Evolutionary conservation across 2,329 filamentous ascomycete species (phyloP).

Genomic region (Xylaria polymorpha): DNA sequence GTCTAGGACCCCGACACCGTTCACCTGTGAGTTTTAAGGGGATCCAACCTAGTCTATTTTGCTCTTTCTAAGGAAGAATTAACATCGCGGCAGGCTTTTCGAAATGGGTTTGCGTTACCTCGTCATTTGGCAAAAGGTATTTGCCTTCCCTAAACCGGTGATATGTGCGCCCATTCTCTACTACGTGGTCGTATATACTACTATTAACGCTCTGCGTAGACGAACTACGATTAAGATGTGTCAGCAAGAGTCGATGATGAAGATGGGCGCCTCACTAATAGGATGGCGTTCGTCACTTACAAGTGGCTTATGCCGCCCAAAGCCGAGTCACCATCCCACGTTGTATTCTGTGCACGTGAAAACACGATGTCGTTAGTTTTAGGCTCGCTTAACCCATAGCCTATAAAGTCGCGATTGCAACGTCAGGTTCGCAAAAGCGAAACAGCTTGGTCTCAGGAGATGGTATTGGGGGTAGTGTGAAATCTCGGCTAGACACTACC

Average conservation of each 20-base stretch:
- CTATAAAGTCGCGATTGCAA: not conserved
- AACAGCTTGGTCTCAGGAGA: not conserved
- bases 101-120: constrained; percentile 29
- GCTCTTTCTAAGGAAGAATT: constrained; percentile 36
- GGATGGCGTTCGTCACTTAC: constrained; percentile 32
- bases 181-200: constrained; percentile 43
- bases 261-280: not conserved
- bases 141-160: constrained; percentile 46
- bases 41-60: constrained; percentile 41
- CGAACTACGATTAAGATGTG: constrained; percentile 31
- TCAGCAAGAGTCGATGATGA: constrained; percentile 11
- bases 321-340: constrained; percentile 43
- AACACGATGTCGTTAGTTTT: constrained; percentile 9
- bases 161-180: constrained; percentile 46
- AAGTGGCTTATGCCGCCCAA: constrained; percentile 42
- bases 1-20: not conserved
- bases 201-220: constrained; percentile 41
- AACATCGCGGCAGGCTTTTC: not conserved
- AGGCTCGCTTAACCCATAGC: not conserved
- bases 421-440: not conserved
- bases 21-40: not conserved
- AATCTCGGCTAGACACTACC: not conserved
- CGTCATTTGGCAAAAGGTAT: constrained; percentile 46
- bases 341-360: constrained; percentile 27
- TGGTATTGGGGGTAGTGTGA: not conserved